phyloP scores from a whole-genome alignment of 352 stramenopile genomes.

The Phytopythium sindhum region DNA sequence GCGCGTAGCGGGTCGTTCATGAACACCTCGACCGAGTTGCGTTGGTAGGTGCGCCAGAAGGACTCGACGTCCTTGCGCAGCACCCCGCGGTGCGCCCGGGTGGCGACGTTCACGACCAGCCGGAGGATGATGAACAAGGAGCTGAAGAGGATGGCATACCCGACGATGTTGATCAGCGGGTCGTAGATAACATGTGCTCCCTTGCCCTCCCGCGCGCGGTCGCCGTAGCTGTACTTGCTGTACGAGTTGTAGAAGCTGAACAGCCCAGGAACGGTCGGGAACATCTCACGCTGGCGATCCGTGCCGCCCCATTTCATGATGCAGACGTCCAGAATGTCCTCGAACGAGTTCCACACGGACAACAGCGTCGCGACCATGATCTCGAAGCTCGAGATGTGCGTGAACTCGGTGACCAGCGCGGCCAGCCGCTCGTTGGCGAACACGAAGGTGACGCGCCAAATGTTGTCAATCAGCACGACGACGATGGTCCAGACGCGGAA shows the following conservation, averaged over 20 bases:
- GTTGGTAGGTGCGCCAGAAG: constrained; percentile 20
- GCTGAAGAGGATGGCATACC: constrained; percentile 15
- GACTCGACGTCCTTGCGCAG: constrained; percentile 12
- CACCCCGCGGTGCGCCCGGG: constrained; percentile 2
- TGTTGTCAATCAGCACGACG: constrained; percentile 15
- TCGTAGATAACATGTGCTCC: constrained; percentile 13
- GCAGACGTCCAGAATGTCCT: constrained; percentile 14
- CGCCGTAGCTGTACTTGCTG: constrained; percentile 22
- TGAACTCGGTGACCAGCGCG: constrained; percentile 20
- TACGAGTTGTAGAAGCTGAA: constrained; percentile 18
- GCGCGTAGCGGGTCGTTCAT: constrained; percentile 21
- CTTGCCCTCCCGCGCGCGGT: constrained; percentile 11
- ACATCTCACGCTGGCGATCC: constrained; percentile 17
- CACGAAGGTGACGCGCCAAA: constrained; percentile 14
- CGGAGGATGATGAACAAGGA: constrained; percentile 8
- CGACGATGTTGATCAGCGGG: constrained; percentile 15
- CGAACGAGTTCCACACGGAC: constrained; percentile 12
- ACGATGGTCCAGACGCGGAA: constrained; percentile 23
- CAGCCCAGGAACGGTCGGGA: constrained; percentile 5
- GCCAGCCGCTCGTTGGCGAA: constrained; percentile 11
- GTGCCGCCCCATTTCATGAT: constrained; percentile 13
- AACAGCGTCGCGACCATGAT: constrained; percentile 25
- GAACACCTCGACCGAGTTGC: constrained; percentile 25
- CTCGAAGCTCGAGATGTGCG: constrained; percentile 19
- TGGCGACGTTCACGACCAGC: constrained; percentile 5